Evolutionary conservation across 257 asterid genomes (phyloP), one percentile per base, ranked within the genome.

Genomic region (Plantago major): DNA sequence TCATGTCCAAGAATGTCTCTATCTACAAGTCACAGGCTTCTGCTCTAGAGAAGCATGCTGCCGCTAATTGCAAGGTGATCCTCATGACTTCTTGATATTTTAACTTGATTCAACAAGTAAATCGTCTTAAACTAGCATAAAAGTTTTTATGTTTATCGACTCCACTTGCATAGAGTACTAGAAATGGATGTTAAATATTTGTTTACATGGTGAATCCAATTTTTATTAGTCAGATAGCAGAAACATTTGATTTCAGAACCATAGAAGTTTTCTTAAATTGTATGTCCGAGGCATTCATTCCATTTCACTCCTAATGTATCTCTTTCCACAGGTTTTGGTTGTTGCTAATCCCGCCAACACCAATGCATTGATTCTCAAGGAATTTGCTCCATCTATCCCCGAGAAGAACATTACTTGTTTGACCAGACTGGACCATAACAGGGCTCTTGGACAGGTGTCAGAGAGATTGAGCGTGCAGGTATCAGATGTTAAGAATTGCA

Each of bases 291-390:
- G 42, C 38, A 50, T 50, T 43, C 8, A 38, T 1, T 69, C 16
- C 28, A 22, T 22, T 22, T 60, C 10, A 61, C 61, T 58, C 16
- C 50, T 30, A 19, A 64, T 56, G 18, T 38, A 3, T 37, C 7
- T 42, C 65, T 11, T 14, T 5, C 46, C 43, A 62, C 90, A 90
- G 96, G 97, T 90, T 75, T 74, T 90, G 93, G 97, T 90, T 17
- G 97, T 90, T 73, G 97, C 97, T 52, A 90, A 90, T 72, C 97
- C 97, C 18, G 97, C 97, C 72, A 89, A 89, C 78, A 89, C 97
- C 76, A 90, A 90, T 56, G 97, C 97, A 22, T 75, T 90, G 82
- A 90, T 90, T 63, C 63, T 90, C 71, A 90, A 90, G 82, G 97
- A 90, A 65, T 90, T 73, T 44, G 97, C 97, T 0, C 97, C 97